Base-by-base conservation (phyloP, 345 rosid genomes). In the Psidium guajava region DNA sequence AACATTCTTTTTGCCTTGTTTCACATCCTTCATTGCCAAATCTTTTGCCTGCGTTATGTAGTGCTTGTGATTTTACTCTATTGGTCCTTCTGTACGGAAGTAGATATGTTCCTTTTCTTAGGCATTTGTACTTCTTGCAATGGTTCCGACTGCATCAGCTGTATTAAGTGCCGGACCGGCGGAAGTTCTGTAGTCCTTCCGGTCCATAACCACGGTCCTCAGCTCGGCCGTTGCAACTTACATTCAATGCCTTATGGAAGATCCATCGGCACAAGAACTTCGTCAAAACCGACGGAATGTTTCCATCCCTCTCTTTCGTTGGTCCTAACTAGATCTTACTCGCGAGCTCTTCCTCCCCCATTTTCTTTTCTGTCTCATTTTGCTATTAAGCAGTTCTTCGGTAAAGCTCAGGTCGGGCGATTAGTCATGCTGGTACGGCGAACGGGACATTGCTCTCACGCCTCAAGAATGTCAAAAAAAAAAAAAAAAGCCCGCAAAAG, bases 321-420 rank as follows among this genome's bases (percentile, higher is more conserved):
- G 77, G 77, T 69, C 36, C 77, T 36, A 2, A 24, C 47, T 40
- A 69, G 47, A 28, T 32, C 20, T 32, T 18, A 32, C 47, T 40
- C 44, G 24, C 5, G 77, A 64, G 21, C 24, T 1, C 32, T 16
- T 40, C 77, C 44, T 32, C 77, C 12, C 77, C 47, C 77, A 18
- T 64, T 11, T 64, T 32, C 77, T 18, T 28, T 15, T 40, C 74
- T 15, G 52, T 61, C 5, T 61, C 74, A 15, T 28, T 28, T 69
- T 47, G 77, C 77, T 0, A 32, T 7, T 16, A 0, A 0, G 0
- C 0, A 64, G 44, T 32, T 64, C 44, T 1, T 16, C 22, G 24
- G 14, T 36, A 32, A 69, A 69, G 47, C 80, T 36, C 80, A 5
- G 22, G 25, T 69, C 80, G 1, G 24, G 80, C 44, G 22, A 36